These are phyloP conservation scores for Agastache rugosa DNA, from an alignment of 257 asterid species.

Conservation along the genomic window DNA sequence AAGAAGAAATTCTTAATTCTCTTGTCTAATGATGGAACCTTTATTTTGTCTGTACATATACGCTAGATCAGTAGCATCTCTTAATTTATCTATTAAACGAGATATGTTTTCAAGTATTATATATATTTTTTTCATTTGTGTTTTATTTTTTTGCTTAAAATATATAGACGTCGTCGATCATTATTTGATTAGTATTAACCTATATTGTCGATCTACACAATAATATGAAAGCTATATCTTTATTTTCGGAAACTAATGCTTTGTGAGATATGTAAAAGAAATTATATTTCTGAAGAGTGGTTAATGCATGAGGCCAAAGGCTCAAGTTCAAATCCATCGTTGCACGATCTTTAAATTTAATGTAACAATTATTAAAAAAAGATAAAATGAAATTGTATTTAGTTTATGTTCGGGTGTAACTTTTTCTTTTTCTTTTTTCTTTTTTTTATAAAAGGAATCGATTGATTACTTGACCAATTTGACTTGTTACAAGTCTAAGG, in stretches of 20 bases:
- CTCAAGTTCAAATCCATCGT: no score
- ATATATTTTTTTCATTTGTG: neutral
- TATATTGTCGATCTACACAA: neutral
- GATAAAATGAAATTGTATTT: no score
- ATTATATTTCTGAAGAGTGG: no score
- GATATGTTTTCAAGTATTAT: neutral
- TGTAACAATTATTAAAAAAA: no score
- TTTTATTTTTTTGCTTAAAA: neutral
- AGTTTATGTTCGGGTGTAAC: no score
- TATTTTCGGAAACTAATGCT: neutral
- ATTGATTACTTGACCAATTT: no score
- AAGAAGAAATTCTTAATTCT: constrained; percentile 36
- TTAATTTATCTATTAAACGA: neutral
- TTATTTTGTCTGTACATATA: constrained; percentile 31
- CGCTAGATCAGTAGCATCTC: neutral
- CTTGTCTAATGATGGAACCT: constrained; percentile 26
- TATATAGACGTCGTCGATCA: neutral
- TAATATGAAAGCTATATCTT: neutral
- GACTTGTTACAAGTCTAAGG: no score
- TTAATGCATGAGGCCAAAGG: no score
- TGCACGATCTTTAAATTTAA: no score
- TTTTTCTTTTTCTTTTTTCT: no score
- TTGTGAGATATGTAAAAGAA: neutral
- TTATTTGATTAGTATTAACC: neutral
- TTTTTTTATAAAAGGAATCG: no score